Base-by-base conservation (phyloP, 371 early-diverging fungal species). In the Fennellomyces sp. region DNA sequence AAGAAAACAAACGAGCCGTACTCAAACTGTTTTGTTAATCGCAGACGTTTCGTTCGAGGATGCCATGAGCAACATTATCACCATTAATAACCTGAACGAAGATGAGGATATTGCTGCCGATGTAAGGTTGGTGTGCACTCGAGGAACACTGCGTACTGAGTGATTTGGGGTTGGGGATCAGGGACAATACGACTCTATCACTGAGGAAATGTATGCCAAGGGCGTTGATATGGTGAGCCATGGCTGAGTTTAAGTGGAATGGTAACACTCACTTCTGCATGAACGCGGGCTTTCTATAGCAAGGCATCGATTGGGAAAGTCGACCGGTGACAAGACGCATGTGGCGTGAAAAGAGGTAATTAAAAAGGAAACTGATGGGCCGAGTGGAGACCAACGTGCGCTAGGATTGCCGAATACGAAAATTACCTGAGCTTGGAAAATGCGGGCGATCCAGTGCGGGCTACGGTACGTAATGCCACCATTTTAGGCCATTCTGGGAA, bases 241-340 rank as follows among this genome's bases (percentile, higher is more conserved):
- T 38, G 26, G 53, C 48, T 47, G 58, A 57, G 48, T 48, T 57
- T 57, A 25, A 3, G n/a, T 5, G 60, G 36, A 35, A 29, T 38
- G 33, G 57, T 53, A 35, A 58, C 59, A 33, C 52, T 58, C 41
- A 31, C 45, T 35, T 28, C 30, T 56, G n/a, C 35, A 41, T 56
- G 45, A 68, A 52, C 11, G n/a, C 27, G 38, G 31, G 27, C 47
- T 45, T 52, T 35, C 8, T 29, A 35, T 56, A 76, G 77, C 77
- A 76, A 76, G 77, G 74, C 1, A 73, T 76, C 31, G 61, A 65
- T 19, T 76, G 77, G 77, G 56, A 50, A 31, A 54, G 61, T 39
- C 60, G 66, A 31, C 47, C 30, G 6, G 56, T 63, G 10, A 60
- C 64, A 27, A 58, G 72, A 48, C 58, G 65, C 2, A 31, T 58